Percentiles rank a stretch among this genome's conserved stretches.
Evolutionary conservation across 1,139 yeast species (phyloP).

Genomic region (Candida smagusa): DNA sequence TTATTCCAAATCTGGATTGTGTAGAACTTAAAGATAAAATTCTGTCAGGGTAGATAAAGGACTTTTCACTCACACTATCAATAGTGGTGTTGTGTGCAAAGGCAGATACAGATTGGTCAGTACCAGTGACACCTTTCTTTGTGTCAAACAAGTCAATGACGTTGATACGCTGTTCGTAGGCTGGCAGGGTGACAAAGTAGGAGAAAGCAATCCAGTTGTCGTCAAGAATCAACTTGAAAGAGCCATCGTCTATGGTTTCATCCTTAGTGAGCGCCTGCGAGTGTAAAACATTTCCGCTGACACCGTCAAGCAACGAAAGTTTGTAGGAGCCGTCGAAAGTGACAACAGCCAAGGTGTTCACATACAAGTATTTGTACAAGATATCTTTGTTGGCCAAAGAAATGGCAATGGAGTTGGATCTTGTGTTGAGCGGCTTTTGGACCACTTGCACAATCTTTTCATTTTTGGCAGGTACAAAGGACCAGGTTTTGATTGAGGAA

Average conservation of each 20-base stretch:
- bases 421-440: constrained; percentile 35
- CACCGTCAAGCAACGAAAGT: constrained; percentile 59
- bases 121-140: constrained; percentile 14
- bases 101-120: constrained; percentile 21
- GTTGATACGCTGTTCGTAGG: constrained; percentile 53
- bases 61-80: constrained; percentile 38
- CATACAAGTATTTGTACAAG: constrained; percentile 79
- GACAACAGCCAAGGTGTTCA: constrained; percentile 59
- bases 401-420: constrained; percentile 65
- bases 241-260: constrained; percentile 32
- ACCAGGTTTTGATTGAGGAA: constrained; percentile 26
- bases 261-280: constrained; percentile 40
- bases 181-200: constrained; percentile 50
- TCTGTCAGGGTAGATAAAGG: constrained; percentile 61
- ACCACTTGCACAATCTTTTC: constrained; percentile 19
- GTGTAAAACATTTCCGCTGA: constrained; percentile 64
- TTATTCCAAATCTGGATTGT: constrained; percentile 68
- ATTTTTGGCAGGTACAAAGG: constrained; percentile 15
- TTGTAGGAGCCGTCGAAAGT: constrained; percentile 39
- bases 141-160: constrained; percentile 81
- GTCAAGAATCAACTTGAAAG: constrained; percentile 59
- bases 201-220: constrained; percentile 85
- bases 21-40: constrained; percentile 55
- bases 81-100: constrained; percentile 28
- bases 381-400: constrained; percentile 71